phyloP scores from a whole-genome alignment of 2,329 filamentous ascomycete genomes.

The Ophioceras dolichostomum region DNA sequence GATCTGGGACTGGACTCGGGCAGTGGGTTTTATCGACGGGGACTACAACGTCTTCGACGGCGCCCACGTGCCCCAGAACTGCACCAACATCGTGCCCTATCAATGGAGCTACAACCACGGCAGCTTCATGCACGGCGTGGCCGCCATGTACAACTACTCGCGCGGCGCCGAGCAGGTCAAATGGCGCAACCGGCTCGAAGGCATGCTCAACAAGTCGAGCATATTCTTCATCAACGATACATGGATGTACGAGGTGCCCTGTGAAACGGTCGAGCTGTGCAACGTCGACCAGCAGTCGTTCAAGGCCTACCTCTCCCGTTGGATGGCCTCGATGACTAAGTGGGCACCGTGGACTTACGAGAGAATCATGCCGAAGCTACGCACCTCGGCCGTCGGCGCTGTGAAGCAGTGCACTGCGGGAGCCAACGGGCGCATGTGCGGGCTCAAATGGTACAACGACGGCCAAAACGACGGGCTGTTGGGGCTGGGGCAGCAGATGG shows the following conservation, averaged over 20 bases:
- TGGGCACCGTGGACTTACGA: slow-evolving; percentile 48
- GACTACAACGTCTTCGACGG: slow-evolving; percentile 51
- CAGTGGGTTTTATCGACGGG: slow-evolving; percentile 44
- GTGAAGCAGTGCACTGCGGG: slow-evolving; percentile 46
- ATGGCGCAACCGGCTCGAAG: slow-evolving; percentile 48
- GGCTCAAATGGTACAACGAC: slow-evolving; percentile 39
- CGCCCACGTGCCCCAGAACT: slow-evolving; percentile 42
- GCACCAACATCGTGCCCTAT: slow-evolving; percentile 42
- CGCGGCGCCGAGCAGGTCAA: slow-evolving; percentile 20
- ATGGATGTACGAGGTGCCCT: slow-evolving; percentile 53
- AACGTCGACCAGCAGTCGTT: slow-evolving; percentile 51
- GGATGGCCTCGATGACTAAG: slow-evolving; percentile 49
- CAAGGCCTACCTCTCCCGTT: slow-evolving; percentile 50
- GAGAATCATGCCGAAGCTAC: slow-evolving; percentile 38
- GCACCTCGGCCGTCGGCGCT: slow-evolving; percentile 43
- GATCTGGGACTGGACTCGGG: slow-evolving; percentile 57
- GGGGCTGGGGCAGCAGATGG: slow-evolving; percentile 61
- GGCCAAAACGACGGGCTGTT: slow-evolving; percentile 34
- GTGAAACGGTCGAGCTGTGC: slow-evolving; percentile 48
- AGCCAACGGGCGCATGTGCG: slow-evolving; percentile 43
- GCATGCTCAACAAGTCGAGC: slow-evolving; percentile 38
- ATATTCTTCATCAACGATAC: slow-evolving; percentile 41
- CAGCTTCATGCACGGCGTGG: slow-evolving; percentile 51
- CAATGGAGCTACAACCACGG: slow-evolving; percentile 63
- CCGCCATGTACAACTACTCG: slow-evolving; percentile 57